A percentile compares a stretch with the other conserved stretches of the same genome.
Evolutionary conservation across 345 rosid genomes (phyloP).

Genomic region (Mallotus nudiflorus): DNA sequence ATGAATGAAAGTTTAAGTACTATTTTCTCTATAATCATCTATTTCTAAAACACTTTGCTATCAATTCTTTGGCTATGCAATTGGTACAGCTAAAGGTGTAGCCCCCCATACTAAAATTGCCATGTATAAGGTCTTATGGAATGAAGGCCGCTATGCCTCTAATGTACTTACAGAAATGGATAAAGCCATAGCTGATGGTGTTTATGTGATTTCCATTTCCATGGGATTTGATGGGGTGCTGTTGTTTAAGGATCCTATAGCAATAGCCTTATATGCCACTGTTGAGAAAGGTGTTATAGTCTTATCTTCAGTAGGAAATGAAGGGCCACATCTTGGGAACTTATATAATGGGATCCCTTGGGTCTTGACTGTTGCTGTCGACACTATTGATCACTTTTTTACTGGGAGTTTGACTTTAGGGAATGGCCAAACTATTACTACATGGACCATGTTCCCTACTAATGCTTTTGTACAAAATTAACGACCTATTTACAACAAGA

Average conservation of each 20-base stretch:
- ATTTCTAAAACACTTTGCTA: too few species aligned
- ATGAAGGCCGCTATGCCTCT: slow-evolving; percentile 29
- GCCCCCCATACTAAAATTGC: slow-evolving; percentile 23
- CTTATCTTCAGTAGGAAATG: slow-evolving; percentile 19
- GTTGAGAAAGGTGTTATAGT: slow-evolving; percentile 17
- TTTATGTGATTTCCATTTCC: slow-evolving; percentile 36
- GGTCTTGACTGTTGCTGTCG: slow-evolving; percentile 19
- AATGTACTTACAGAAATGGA: slow-evolving; percentile 41
- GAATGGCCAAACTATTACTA: slow-evolving; percentile 23
- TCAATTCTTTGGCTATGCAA: slow-evolving; percentile 23
- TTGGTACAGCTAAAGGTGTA: slow-evolving; percentile 26
- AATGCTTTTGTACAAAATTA: slow-evolving; percentile 24
- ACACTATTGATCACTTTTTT: slow-evolving; percentile 12
- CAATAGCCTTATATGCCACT: slow-evolving; percentile 20
- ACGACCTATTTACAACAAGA: slow-evolving; percentile 30
- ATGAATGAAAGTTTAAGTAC: too few species aligned
- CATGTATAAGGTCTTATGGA: slow-evolving; percentile 37
- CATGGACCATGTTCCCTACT: slow-evolving; percentile 45
- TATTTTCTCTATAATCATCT: too few species aligned
- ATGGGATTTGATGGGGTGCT: slow-evolving; percentile 29
- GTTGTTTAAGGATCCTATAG: slow-evolving; percentile 24
- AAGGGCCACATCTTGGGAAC: slow-evolving; percentile 2
- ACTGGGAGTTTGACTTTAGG: slow-evolving; percentile 11
- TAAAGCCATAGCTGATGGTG: slow-evolving; percentile 35
- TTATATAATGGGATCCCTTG: slow-evolving; percentile 20